Conservation (phyloP, 2,329 filamentous ascomycete species). For the Cladosporium sp. region DNA sequence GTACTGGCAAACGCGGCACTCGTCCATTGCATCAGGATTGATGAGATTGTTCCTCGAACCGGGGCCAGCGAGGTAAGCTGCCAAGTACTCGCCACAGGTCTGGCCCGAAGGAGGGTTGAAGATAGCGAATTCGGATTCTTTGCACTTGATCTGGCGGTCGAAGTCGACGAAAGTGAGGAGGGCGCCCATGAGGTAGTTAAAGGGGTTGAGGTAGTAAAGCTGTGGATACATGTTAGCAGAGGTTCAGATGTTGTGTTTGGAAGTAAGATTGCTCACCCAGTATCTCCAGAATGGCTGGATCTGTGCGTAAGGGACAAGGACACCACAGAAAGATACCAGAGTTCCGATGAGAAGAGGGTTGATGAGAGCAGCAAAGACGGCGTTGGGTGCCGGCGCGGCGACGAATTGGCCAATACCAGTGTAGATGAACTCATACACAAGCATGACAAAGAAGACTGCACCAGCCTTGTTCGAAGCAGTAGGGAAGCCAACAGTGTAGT, state of each 20-base stretch:
- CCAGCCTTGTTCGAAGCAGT: slow-evolving; percentile 45
- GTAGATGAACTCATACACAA: slow-evolving; percentile 57
- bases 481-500: slow-evolving; percentile 41
- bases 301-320: slow-evolving; percentile 32
- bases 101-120: slow-evolving; percentile 48
- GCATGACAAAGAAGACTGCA: slow-evolving; percentile 39
- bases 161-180: slow-evolving; percentile 40
- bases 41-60: slow-evolving; percentile 47
- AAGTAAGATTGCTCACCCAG: too few species aligned
- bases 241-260: too few species aligned
- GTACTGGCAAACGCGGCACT: slow-evolving; percentile 61
- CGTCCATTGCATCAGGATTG: slow-evolving; percentile 55
- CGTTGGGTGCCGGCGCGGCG: slow-evolving; percentile 41
- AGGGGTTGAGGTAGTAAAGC: slow-evolving; percentile 35
- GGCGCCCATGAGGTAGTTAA: slow-evolving; percentile 41
- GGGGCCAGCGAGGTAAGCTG: slow-evolving; percentile 43
- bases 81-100: slow-evolving; percentile 58
- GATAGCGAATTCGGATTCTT: slow-evolving; percentile 33
- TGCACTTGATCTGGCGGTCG: slow-evolving; percentile 38
- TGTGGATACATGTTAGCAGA: too few species aligned
- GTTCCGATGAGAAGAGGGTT: slow-evolving; percentile 35
- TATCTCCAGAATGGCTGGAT: slow-evolving; percentile 35
- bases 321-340: slow-evolving; percentile 32
- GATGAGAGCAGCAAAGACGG: slow-evolving; percentile 43
- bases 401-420: slow-evolving; percentile 54